Conservation (phyloP, 2,329 filamentous ascomycete genomes). For the Penicillium olsonii region DNA sequence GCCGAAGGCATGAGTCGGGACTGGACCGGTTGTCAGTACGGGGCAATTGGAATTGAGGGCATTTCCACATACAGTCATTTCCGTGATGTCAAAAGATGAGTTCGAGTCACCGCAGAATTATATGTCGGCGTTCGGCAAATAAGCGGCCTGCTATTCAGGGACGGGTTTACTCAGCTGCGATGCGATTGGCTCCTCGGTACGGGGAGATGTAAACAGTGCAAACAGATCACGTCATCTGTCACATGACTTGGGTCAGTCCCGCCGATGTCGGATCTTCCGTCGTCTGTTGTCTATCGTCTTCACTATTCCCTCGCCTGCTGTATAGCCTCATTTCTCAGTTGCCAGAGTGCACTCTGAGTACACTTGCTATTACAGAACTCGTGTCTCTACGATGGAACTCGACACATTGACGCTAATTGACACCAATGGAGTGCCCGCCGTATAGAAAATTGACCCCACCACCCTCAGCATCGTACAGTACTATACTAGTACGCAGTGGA, state of each 20-base stretch:
- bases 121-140: conserved; percentile 17
- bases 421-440: too few species aligned
- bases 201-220: conserved; percentile 11
- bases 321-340: too few species aligned
- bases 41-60: neutral
- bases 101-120: conserved; percentile 8
- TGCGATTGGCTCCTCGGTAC: conserved; percentile 6
- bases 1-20: conserved; percentile 21
- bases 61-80: conserved; percentile 16
- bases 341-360: too few species aligned
- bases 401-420: too few species aligned
- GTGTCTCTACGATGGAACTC: too few species aligned
- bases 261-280: conserved; percentile 1
- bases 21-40: neutral
- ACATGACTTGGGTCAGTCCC: neutral
- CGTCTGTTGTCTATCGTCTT: neutral
- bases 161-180: conserved; percentile 15
- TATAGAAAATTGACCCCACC: too few species aligned
- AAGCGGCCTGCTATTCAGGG: conserved; percentile 12
- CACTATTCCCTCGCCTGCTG: too few species aligned
- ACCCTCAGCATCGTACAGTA: too few species aligned
- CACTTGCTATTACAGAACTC: too few species aligned
- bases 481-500: too few species aligned
- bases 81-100: conserved; percentile 3
- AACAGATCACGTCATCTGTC: conserved; percentile 1